Conservation (phyloP, 2,329 filamentous ascomycete species). For the Botrytis fabae region DNA sequence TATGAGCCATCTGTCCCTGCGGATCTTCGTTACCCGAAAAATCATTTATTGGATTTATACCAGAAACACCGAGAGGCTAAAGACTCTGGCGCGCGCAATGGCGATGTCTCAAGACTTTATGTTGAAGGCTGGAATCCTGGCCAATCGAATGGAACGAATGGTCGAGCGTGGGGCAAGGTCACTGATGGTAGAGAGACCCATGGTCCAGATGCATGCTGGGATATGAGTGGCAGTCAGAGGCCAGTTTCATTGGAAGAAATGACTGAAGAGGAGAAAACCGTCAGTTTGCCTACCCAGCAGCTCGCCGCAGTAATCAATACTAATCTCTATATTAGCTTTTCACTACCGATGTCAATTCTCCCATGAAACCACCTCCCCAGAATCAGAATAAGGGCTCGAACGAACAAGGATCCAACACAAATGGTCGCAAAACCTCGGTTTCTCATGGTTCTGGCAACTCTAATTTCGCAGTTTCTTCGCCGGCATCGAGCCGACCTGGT, state of each 20-base stretch:
- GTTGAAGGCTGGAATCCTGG: constrained; percentile 78
- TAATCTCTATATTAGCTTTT: constrained; percentile 62
- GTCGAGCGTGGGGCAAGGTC: constrained; percentile 72
- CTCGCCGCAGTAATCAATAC: constrained; percentile 18
- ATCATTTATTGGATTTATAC: constrained; percentile 73
- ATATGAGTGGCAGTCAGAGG: constrained; percentile 65
- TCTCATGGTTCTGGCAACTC: constrained; percentile 62
- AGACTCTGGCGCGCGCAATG: constrained; percentile 50
- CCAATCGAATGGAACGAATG: constrained; percentile 61
- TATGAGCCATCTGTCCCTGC: constrained; percentile 42
- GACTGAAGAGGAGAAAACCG: constrained; percentile 61
- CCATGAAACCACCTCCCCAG: constrained; percentile 80
- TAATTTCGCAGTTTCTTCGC: constrained; percentile 70
- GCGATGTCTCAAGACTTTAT: constrained; percentile 67
- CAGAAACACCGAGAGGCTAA: constrained; percentile 49
- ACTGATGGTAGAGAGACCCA: constrained; percentile 73
- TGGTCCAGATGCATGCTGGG: constrained; percentile 93
- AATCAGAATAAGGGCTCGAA: constrained; percentile 59
- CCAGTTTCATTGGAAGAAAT: constrained; percentile 75
- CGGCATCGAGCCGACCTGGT: constrained; percentile 69
- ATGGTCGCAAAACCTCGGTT: constrained; percentile 79
- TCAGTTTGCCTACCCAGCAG: constrained; percentile 42
- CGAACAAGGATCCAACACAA: constrained; percentile 55
- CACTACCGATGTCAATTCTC: constrained; percentile 84
- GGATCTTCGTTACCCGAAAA: constrained; percentile 41